Conservation (phyloP, 2,329 filamentous ascomycete species). For the Didymella exigua region DNA sequence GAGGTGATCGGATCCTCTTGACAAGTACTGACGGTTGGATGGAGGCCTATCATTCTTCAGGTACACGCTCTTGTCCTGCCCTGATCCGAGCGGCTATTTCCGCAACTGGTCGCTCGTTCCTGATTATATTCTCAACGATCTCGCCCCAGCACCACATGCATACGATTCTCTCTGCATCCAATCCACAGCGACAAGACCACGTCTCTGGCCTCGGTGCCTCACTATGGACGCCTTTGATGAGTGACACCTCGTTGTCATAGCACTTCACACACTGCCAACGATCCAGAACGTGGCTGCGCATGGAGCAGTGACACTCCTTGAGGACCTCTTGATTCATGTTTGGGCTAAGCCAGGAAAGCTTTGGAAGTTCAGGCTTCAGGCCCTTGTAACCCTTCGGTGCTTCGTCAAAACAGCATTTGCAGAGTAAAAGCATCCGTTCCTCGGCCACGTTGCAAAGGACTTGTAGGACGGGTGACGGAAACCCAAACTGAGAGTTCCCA, state of each 20-base stretch:
- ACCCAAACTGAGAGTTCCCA: slow-evolving; percentile 24
- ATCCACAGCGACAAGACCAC: slow-evolving; percentile 1
- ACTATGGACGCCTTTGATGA: not conserved
- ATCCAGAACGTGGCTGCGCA: slow-evolving; percentile 16
- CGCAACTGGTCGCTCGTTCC: not conserved
- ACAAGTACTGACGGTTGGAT: no score
- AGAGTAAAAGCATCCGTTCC: slow-evolving; percentile 23
- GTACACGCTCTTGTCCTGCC: not conserved
- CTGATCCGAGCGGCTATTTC: not conserved
- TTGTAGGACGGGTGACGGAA: slow-evolving; percentile 36
- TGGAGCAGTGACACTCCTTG: slow-evolving; percentile 8
- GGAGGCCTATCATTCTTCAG: no score
- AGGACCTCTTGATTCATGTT: not conserved
- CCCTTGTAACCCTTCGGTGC: slow-evolving; percentile 1
- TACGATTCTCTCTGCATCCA: not conserved
- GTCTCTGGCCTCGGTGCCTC: not conserved
- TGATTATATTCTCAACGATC: not conserved
- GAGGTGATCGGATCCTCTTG: no score
- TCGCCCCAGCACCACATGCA: slow-evolving; percentile 21
- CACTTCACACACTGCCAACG: slow-evolving; percentile 27
- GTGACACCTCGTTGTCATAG: slow-evolving; percentile 12
- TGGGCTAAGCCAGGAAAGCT: slow-evolving; percentile 1
- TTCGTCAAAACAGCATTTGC: slow-evolving; percentile 14
- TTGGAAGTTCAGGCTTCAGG: not conserved
- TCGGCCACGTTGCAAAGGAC: slow-evolving; percentile 35